Evolutionary conservation across 345 rosid species (phyloP), one percentile per base, ranked within the genome.

Genomic region (thale cress (Arabidopsis thaliana)): DNA sequence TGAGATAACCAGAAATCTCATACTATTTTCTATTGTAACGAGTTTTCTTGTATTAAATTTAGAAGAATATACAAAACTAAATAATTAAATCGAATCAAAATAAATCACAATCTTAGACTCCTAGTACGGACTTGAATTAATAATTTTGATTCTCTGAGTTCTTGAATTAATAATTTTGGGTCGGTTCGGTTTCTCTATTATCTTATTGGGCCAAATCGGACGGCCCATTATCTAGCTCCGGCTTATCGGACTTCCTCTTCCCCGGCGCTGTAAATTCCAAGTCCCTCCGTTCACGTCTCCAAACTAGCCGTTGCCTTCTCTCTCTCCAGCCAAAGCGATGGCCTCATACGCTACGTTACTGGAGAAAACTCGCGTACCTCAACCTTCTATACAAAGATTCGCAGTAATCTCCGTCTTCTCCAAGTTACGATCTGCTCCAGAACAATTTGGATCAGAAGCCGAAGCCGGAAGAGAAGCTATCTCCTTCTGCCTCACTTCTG

Each of bases 321-420:
- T 28, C 23, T 59, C 16, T n/a, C 57, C 38, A 3, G 25, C 60
- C 49, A 8, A 28, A 55, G 11, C 6, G 32, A 89, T 91, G 98
- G 97, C 86, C 55, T 73, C 88, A 2, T 93, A 89, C 77, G 44
- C 80, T 76, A 69, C 85, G 7, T 76, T 91, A 34, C 93, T 91
- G 1, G 94, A 88, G 81, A 91, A 81, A 80, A 87, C 89, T 45
- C 81, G 93, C 46, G 87, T 82, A 1, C 93, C 90, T 2, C 98
- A 91, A 78, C 97, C 97, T 20, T 88, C 97, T 10, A 84, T 94
- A 58, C 95, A 93, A 73, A 87, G 81, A 71, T 78, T 85, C 78
- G 94, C 96, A 0, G 97, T 89, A 16, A 78, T 82, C 62, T 87
- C 97, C 32, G 74, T 93, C 65, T 91, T 91, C 87, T 85, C 93